A percentile compares a stretch with the other conserved stretches of the same genome.
phyloP scores from a whole-genome alignment of 2,329 filamentous ascomycete genomes.

The Rosellinia necatrix region DNA sequence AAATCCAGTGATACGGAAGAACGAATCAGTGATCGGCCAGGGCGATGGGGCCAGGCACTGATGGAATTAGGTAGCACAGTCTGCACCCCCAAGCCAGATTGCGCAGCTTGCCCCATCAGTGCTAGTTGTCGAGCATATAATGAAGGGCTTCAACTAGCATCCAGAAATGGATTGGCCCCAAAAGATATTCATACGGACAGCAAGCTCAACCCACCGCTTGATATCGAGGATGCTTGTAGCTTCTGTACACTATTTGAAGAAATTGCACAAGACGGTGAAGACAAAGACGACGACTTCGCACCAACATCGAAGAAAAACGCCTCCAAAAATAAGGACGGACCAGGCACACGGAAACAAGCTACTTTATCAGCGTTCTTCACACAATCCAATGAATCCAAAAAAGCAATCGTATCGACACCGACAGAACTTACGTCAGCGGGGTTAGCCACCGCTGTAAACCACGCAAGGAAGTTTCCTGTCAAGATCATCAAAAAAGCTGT shows the following conservation, averaged over 20 bases:
- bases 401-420: constrained; percentile 13
- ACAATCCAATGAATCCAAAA: constrained; percentile 12
- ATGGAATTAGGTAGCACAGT: constrained; percentile 70
- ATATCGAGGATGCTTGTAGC: constrained; percentile 57
- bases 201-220: constrained; percentile 28
- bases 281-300: constrained; percentile 28
- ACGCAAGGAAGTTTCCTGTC: constrained; percentile 57
- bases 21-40: constrained; percentile 54
- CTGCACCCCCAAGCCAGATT: constrained; percentile 64
- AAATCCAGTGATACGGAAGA: constrained; percentile 19
- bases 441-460: constrained; percentile 45
- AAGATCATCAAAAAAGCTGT: constrained; percentile 57
- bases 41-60: constrained; percentile 66
- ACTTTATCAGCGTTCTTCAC: constrained; percentile 39
- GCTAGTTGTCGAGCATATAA: constrained; percentile 56
- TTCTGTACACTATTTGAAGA: constrained; percentile 55
- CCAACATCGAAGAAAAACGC: constrained; percentile 18
- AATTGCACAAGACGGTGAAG: constrained; percentile 22
- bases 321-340: constrained; percentile 15
- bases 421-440: constrained; percentile 30
- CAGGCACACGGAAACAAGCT: constrained; percentile 28
- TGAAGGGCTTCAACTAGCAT: constrained; percentile 49
- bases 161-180: constrained; percentile 25
- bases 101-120: constrained; percentile 55
- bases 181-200: background rate